phyloP scores from a whole-genome alignment of 352 stramenopile species.

The Pelagophyceae sp. region DNA sequence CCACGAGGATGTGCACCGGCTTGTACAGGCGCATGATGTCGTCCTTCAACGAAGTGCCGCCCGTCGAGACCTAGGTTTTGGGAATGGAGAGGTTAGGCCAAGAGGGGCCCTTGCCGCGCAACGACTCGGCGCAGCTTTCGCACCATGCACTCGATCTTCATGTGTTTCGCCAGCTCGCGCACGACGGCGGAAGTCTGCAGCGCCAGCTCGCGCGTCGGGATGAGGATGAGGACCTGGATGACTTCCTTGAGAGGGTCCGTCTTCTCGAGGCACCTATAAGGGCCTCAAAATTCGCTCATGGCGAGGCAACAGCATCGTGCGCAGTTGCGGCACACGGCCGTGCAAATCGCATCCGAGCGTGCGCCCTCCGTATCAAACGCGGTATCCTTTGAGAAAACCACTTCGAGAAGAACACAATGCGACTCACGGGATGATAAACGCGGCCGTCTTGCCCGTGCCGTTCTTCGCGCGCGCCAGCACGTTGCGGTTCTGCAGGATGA shows the following conservation, averaged over 20 bases:
- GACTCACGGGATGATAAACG: constrained; percentile 98
- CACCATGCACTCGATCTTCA: constrained; percentile 90
- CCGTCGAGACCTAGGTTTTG: too few relatives aligned
- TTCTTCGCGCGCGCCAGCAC: constrained; percentile 97
- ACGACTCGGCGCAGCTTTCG: too few relatives aligned
- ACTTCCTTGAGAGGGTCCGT: constrained; percentile 79
- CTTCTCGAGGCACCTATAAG: constrained; percentile 98
- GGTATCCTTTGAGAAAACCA: too few relatives aligned
- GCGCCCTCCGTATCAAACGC: too few relatives aligned
- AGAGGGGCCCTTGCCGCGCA: too few relatives aligned
- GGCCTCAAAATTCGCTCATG: too few relatives aligned
- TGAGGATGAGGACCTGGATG: constrained; percentile 85
- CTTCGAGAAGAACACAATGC: too few relatives aligned
- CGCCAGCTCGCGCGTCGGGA: constrained; percentile 95
- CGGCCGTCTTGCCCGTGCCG: constrained; percentile 97
- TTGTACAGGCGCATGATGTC: constrained; percentile 99
- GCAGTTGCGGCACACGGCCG: too few relatives aligned
- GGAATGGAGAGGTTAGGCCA: too few relatives aligned
- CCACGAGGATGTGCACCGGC: constrained; percentile 96
- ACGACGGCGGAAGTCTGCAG: constrained; percentile 92
- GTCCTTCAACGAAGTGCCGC: constrained; percentile 95
- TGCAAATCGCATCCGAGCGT: too few relatives aligned
- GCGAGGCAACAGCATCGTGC: too few relatives aligned
- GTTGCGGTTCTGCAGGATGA: constrained; percentile 94
- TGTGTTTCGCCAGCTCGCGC: constrained; percentile 94